Evolutionary conservation across 2,329 filamentous ascomycete species (phyloP).

Genomic region (Exophiala aquamarina): DNA sequence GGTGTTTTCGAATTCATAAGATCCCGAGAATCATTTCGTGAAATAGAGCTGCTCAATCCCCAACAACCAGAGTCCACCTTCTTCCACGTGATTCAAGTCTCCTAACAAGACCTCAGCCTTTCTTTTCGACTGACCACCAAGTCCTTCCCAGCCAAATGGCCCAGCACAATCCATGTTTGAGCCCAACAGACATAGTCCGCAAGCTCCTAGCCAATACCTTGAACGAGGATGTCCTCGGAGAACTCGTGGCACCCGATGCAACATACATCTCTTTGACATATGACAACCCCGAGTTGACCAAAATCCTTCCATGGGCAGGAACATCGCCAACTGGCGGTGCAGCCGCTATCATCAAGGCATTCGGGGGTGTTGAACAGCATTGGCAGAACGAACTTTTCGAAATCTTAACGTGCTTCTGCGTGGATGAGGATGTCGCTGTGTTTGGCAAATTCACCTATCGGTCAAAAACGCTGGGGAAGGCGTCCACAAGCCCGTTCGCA

Average conservation of each 20-base stretch:
- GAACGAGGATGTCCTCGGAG: constrained; percentile 1
- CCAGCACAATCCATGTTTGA: no score
- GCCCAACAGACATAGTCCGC: constrained; percentile 3
- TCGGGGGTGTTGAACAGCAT: constrained; percentile 11
- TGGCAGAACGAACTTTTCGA: constrained; percentile 19
- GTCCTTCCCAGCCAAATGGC: no score
- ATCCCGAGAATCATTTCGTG: no score
- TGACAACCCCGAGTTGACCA: constrained; percentile 9
- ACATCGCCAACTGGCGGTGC: constrained; percentile 10
- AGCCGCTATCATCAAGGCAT: constrained; percentile 16
- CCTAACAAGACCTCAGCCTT: no score
- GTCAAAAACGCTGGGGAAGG: constrained; percentile 9
- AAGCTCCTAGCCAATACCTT: constrained; percentile 7
- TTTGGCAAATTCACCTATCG: constrained; percentile 20
- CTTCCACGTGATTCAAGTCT: no score
- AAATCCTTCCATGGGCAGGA: constrained; percentile 18
- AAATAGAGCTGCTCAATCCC: no score
- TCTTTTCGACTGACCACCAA: no score
- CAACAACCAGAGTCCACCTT: no score
- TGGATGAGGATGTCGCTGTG: constrained; percentile 18
- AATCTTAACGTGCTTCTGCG: constrained; percentile 11
- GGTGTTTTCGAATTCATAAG: no score
- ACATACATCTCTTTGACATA: constrained; percentile 18
- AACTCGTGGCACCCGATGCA: constrained; percentile 17
- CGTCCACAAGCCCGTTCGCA: constrained; percentile 15